Conservation (phyloP, 1,139 yeast genomes). For the Magnusiomyces suaveolens region DNA sequence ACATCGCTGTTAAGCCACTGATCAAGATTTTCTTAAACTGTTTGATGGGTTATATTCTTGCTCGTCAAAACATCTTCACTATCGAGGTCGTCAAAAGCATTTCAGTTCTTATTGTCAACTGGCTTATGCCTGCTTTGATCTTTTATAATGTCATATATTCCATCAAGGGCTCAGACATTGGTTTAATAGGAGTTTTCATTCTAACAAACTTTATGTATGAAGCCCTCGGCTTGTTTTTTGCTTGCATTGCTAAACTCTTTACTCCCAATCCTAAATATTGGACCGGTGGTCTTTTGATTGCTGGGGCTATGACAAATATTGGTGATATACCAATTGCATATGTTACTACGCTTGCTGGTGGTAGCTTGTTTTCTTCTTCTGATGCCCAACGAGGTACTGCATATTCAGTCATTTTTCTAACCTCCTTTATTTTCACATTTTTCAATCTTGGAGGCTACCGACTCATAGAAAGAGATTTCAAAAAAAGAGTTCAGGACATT, state of each 20-base stretch:
- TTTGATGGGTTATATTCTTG: constrained; percentile 57
- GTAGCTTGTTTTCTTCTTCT: constrained; percentile 45
- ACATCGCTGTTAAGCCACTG: constrained; percentile 76
- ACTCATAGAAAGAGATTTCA: constrained; percentile 60
- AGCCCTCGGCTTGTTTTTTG: constrained; percentile 27
- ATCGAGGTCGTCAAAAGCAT: constrained; percentile 61
- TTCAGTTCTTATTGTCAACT: constrained; percentile 61
- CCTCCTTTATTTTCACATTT: constrained; percentile 58
- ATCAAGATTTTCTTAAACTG: constrained; percentile 74
- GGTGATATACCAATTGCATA: constrained; percentile 87
- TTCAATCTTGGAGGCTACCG: constrained; percentile 71
- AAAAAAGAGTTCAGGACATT: constrained; percentile 1
- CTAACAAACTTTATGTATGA: constrained; percentile 48
- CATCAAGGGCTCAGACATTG: constrained; percentile 61
- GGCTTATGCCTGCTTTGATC: constrained; percentile 67
- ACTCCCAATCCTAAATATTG: constrained; percentile 59
- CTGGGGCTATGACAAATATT: constrained; percentile 52
- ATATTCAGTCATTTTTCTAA: constrained; percentile 69
- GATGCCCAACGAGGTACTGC: constrained; percentile 77
- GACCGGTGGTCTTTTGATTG: constrained; percentile 68
- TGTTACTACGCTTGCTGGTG: constrained; percentile 53
- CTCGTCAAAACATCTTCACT: constrained; percentile 51
- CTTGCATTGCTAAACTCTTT: constrained; percentile 26
- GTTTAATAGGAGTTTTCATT: constrained; percentile 62
- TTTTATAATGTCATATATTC: constrained; percentile 67